Conservation (phyloP, 2,329 filamentous ascomycete species). For the Paraconiothyrium brasiliense region DNA sequence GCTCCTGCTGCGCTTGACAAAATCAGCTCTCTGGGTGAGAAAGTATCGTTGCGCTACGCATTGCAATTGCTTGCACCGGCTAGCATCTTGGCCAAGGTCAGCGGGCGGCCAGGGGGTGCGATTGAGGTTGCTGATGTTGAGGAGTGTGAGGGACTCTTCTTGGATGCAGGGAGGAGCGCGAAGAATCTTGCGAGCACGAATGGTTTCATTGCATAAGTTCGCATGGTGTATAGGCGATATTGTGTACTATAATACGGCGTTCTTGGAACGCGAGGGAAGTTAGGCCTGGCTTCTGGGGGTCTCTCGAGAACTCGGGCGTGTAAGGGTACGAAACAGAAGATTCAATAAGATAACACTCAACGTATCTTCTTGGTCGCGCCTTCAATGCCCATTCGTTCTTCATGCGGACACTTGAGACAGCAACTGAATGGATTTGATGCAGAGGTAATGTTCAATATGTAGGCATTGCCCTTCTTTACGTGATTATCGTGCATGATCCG, state of each 20-base stretch:
- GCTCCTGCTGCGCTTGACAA: slow-evolving; percentile 85
- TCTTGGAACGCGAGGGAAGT: background rate
- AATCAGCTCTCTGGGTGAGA: slow-evolving; percentile 85
- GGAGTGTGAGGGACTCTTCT: slow-evolving; percentile 58
- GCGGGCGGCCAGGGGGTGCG: slow-evolving; percentile 56
- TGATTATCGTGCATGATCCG: too few relatives aligned
- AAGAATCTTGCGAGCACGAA: slow-evolving; percentile 37
- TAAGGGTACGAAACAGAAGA: too few relatives aligned
- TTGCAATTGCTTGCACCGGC: slow-evolving; percentile 90
- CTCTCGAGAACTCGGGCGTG: too few relatives aligned
- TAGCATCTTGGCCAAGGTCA: slow-evolving; percentile 86
- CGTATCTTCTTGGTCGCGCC: too few relatives aligned
- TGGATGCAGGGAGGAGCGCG: slow-evolving; percentile 61
- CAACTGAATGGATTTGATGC: too few relatives aligned
- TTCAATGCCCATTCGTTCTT: too few relatives aligned
- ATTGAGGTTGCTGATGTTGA: slow-evolving; percentile 65
- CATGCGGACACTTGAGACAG: too few relatives aligned
- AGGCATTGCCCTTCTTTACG: too few relatives aligned
- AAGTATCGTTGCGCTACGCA: slow-evolving; percentile 90
- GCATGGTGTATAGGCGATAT: background rate
- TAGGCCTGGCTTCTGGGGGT: background rate
- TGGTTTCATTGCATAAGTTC: slow-evolving; percentile 45
- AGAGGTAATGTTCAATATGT: too few relatives aligned
- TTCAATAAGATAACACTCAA: too few relatives aligned
- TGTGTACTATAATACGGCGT: slow-evolving; percentile 20